phyloP scores from a whole-genome alignment of 2,329 filamentous ascomycete genomes.

The Botryotinia narcissicola region DNA sequence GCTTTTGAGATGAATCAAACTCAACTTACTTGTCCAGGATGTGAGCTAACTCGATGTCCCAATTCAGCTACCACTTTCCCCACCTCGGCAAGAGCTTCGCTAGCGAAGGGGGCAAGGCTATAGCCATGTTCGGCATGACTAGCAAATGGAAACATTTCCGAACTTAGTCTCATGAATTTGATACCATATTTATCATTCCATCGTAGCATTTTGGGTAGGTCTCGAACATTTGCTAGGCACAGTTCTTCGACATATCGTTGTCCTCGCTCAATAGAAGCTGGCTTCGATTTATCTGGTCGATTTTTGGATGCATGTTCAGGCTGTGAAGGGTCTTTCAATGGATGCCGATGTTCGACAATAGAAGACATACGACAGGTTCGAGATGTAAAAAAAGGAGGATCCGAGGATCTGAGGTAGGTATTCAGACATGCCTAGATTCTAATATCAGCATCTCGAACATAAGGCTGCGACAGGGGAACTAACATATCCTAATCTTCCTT shows the following conservation, averaged over 20 bases:
- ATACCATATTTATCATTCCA: slow-evolving; percentile 95
- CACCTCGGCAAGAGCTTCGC: slow-evolving; percentile 70
- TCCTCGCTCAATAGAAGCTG: slow-evolving; percentile 64
- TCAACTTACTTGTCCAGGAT: slow-evolving; percentile 66
- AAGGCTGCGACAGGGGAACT: slow-evolving; percentile 36
- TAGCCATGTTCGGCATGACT: slow-evolving; percentile 87
- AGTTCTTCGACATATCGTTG: slow-evolving; percentile 72
- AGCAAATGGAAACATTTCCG: slow-evolving; percentile 96
- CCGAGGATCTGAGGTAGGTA: slow-evolving; percentile 81
- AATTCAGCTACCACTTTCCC: slow-evolving; percentile 74
- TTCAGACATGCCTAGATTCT: slow-evolving; percentile 73
- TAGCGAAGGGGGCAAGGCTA: slow-evolving; percentile 77
- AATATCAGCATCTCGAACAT: slow-evolving; percentile 12
- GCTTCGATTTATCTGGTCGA: slow-evolving; percentile 70
- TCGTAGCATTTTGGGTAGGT: slow-evolving; percentile 79
- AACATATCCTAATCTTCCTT: slow-evolving; percentile 84
- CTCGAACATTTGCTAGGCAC: slow-evolving; percentile 76
- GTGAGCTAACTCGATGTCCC: slow-evolving; percentile 82
- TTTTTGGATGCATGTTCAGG: slow-evolving; percentile 85
- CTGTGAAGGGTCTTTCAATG: slow-evolving; percentile 69
- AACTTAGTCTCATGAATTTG: slow-evolving; percentile 87
- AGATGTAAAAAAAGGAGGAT: slow-evolving; percentile 83
- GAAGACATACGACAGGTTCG: slow-evolving; percentile 88
- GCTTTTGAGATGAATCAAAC: not conserved
- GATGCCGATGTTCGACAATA: slow-evolving; percentile 84